Evolutionary conservation across 768 basidiomycete genomes (phyloP), one percentile per base, ranked within the genome.

Genomic region (Suillus brevipes): DNA sequence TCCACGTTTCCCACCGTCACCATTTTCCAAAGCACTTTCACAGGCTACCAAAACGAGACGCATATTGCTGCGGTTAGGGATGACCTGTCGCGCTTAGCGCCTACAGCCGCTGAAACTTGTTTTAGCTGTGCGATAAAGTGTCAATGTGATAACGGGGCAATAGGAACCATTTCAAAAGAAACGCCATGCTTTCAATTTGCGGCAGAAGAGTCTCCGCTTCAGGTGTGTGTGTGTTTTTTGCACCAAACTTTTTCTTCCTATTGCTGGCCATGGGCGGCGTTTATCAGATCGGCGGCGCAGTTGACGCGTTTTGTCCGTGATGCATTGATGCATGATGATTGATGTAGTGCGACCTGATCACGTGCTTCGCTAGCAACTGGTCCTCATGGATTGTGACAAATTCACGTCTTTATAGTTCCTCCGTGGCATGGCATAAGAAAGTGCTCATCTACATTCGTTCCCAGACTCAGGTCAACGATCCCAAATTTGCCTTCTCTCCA

Each of bases 311-410:
- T 16, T 28, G 50, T 14, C 25, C 50, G 28, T 50, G 50, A 28
- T 45, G 20, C 47, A 25, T 31, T 50, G 49, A 25, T 50, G 49
- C 23, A 31, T 31, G 31, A 31, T 31, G 31, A 31, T 31, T 31
- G 31, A 31, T 31, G 31, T 31, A 3, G 31, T 31, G 31, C 31
- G 31, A 60, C 13, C n/a, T 20, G 60, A 49, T 65, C 67, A 67
- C 67, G 67, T 63, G 67, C 13, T 62, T 5, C 23, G 40, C 47
- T 66, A 56, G 67, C 38, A 31, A 61, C 66, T 53, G 23, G 37
- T 36, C 34, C 34, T 36, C 34, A 47, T 60, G 58, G 14, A 50
- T 37, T 20, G 31, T 31, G 50, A 52, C 20, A 25, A 25, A 40
- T 63, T 20, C 63, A 36, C 61, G 23, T 34, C 49, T 42, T 52